Conservation (phyloP, 179 eudicot genomes). For the Amaranthus tricolor region DNA sequence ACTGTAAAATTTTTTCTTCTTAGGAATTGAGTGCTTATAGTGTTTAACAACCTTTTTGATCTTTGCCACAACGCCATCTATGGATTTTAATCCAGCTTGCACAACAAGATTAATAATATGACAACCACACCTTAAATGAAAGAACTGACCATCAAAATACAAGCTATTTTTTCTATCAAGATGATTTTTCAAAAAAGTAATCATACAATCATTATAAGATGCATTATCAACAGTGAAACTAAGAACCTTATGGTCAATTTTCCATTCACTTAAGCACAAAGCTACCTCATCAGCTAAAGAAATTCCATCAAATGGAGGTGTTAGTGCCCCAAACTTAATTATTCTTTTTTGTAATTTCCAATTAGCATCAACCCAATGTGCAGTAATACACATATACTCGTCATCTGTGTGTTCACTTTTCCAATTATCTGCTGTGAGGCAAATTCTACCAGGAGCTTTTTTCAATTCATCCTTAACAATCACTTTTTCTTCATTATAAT, state of each 20-base stretch:
- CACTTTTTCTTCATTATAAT: too few species aligned
- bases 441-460: neutral
- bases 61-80: too few species aligned
- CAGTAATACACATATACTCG: constrained; percentile 16
- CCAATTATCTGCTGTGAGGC: constrained; percentile 12
- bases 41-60: too few species aligned
- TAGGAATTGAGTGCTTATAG: too few species aligned
- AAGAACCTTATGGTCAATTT: constrained; percentile 9
- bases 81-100: too few species aligned
- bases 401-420: constrained; percentile 15
- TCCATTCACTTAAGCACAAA: constrained; percentile 9
- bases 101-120: too few species aligned
- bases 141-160: neutral
- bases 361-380: constrained; percentile 12
- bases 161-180: neutral
- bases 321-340: too few species aligned
- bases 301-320: constrained; percentile 11
- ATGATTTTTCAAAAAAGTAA: constrained; percentile 1
- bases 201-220: constrained; percentile 20
- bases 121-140: too few species aligned
- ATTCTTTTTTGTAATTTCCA: constrained; percentile 18
- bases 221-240: constrained; percentile 18
- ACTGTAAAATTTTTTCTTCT: too few species aligned
- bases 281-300: constrained; percentile 12
- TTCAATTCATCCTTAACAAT: too few species aligned